phyloP scores from a whole-genome alignment of 352 stramenopile genomes.

The Phytopythium oedochilum region DNA sequence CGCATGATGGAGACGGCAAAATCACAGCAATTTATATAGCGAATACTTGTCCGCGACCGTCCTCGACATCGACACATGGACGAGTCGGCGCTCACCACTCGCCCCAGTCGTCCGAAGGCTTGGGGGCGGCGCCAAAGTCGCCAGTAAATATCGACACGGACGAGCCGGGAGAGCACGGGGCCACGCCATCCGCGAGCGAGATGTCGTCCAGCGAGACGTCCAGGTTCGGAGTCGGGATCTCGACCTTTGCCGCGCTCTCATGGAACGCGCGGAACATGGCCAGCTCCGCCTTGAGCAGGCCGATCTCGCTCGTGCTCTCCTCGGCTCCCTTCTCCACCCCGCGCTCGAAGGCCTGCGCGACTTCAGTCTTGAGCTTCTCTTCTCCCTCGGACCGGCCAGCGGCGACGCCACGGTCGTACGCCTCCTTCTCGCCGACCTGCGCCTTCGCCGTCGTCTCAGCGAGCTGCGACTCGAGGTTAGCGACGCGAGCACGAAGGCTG shows the following conservation, averaged over 20 bases:
- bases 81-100: constrained; percentile 38
- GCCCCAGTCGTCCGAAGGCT: constrained; percentile 50
- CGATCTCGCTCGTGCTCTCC: constrained; percentile 32
- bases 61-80: not conserved
- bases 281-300: constrained; percentile 38
- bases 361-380: constrained; percentile 23
- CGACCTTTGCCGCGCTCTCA: constrained; percentile 28
- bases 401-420: constrained; percentile 38
- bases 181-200: constrained; percentile 27
- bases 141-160: constrained; percentile 41
- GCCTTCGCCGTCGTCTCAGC: constrained; percentile 23
- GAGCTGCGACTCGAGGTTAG: constrained; percentile 29
- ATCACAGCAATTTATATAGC: not conserved
- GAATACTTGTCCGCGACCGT: not conserved
- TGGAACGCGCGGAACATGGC: constrained; percentile 44
- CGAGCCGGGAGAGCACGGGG: constrained; percentile 30
- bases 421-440: constrained; percentile 27
- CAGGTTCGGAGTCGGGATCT: constrained; percentile 5
- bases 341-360: constrained; percentile 23
- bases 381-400: constrained; percentile 32
- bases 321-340: constrained; percentile 32
- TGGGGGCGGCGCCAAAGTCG: constrained; percentile 18
- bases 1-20: too few relatives aligned
- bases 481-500: constrained; percentile 27
- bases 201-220: constrained; percentile 33